Conservation (phyloP, 2,329 filamentous ascomycete species). For the Arthroderma sp. region DNA sequence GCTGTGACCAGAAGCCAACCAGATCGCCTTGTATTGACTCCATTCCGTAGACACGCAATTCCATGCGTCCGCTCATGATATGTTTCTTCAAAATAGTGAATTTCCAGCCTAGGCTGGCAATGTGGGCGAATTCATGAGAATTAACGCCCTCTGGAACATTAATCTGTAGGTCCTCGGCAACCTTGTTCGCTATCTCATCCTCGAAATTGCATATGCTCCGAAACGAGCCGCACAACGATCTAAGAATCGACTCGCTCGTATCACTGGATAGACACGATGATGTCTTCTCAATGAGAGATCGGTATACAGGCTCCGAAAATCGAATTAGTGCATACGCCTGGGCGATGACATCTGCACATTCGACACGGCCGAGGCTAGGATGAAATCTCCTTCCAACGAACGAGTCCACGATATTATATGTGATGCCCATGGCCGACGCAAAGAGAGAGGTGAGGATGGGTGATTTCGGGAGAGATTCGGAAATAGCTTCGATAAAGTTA, state of each 20-base stretch:
- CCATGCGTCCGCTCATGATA: slow-evolving; percentile 78
- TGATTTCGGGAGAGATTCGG: slow-evolving; percentile 22
- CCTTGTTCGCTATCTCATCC: slow-evolving; percentile 22
- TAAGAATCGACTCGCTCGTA: slow-evolving; percentile 28
- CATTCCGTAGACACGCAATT: slow-evolving; percentile 69
- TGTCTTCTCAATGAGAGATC: slow-evolving; percentile 32
- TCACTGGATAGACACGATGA: slow-evolving; percentile 33
- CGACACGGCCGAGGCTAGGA: slow-evolving; percentile 14
- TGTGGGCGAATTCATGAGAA: slow-evolving; percentile 22
- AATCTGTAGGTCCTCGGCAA: slow-evolving; percentile 28
- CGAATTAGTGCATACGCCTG: slow-evolving; percentile 23
- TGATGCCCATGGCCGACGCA: slow-evolving; percentile 17
- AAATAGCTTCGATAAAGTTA: slow-evolving; percentile 21
- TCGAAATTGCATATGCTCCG: slow-evolving; percentile 22
- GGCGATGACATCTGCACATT: slow-evolving; percentile 9
- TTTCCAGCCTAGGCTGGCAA: slow-evolving; percentile 48
- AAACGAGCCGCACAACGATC: slow-evolving; percentile 24
- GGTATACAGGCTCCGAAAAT: slow-evolving; percentile 27
- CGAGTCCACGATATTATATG: slow-evolving; percentile 23
- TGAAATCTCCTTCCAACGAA: slow-evolving; percentile 19
- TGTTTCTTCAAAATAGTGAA: slow-evolving; percentile 58
- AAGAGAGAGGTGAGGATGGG: slow-evolving; percentile 21
- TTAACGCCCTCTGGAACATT: slow-evolving; percentile 22
- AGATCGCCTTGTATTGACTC: slow-evolving; percentile 61
- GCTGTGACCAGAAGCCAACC: slow-evolving; percentile 51